Evolutionary conservation across 257 asterid genomes (phyloP).

Genomic region (Nicotiana obtusifolia): DNA sequence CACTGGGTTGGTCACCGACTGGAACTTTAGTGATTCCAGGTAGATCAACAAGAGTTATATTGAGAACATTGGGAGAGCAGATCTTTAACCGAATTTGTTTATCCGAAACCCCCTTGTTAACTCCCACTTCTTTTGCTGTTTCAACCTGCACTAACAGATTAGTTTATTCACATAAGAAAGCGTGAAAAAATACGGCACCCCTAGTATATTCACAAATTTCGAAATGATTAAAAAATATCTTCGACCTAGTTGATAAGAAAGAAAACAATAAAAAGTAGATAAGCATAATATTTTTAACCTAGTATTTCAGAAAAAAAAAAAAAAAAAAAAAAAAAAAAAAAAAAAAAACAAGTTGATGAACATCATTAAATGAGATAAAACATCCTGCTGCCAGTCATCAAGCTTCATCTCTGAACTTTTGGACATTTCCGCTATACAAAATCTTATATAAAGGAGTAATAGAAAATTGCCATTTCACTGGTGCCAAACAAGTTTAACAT

Average conservation of each 20-base stretch:
- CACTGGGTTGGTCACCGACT: conserved; percentile 96
- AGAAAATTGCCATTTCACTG: neutral
- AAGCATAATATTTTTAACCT: neutral
- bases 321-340: neutral
- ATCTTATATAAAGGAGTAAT: neutral
- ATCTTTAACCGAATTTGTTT: conserved; percentile 80
- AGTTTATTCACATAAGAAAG: neutral
- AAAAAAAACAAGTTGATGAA: neutral
- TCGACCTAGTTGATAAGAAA: neutral
- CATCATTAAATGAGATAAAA: neutral
- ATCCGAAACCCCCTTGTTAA: conserved; percentile 77
- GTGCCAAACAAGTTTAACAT: neutral
- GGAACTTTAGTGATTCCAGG: conserved; percentile 96
- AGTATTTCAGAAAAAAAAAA: neutral
- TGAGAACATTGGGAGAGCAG: conserved; percentile 86
- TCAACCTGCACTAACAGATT: conserved; percentile 45
- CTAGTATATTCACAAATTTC: neutral
- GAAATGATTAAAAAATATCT: neutral
- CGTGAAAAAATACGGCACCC: neutral
- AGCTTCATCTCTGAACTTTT: neutral
- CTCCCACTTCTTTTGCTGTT: conserved; percentile 89
- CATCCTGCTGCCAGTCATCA: neutral
- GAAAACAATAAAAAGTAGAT: neutral
- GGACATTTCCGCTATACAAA: neutral
- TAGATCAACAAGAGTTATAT: conserved; percentile 91